Evolutionary conservation across 2,329 filamentous ascomycete genomes (phyloP).

Genomic region (Paraphaeosphaeria minitans): DNA sequence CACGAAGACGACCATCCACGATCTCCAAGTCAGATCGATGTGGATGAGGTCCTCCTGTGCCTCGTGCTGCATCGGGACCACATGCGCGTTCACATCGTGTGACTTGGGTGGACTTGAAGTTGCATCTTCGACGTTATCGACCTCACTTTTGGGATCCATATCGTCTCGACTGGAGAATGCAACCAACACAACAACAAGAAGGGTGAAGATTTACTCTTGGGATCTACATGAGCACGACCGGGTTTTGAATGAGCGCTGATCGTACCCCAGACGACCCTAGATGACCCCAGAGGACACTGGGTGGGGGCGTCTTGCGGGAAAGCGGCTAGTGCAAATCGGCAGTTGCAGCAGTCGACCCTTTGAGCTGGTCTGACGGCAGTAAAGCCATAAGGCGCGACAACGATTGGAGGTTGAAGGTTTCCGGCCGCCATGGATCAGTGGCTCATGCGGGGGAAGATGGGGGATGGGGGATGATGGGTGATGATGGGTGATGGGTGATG

Average conservation of each 20-base stretch:
- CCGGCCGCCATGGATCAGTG: slow-evolving; percentile 2
- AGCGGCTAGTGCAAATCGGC: slow-evolving; percentile 5
- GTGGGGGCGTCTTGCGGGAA: neutral
- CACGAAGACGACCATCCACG: slow-evolving; percentile 58
- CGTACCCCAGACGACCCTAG: neutral
- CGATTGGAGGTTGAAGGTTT: neutral
- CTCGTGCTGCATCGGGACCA: slow-evolving; percentile 37
- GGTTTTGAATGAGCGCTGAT: neutral
- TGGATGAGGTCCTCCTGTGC: slow-evolving; percentile 42
- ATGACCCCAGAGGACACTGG: neutral
- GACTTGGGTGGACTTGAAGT: slow-evolving; percentile 12
- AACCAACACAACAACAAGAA: neutral
- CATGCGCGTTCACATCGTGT: slow-evolving; percentile 17
- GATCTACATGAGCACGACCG: neutral
- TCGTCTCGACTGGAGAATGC: slow-evolving; percentile 7
- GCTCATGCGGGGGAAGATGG: slow-evolving; percentile 2
- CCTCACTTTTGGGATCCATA: slow-evolving; percentile 30
- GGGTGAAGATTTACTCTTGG: neutral
- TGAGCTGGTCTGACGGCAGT: neutral
- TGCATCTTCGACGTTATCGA: slow-evolving; percentile 21
- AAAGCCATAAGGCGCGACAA: neutral
- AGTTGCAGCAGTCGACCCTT: neutral
- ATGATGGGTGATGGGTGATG: neutral
- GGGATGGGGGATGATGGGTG: neutral
- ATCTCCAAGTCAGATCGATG: slow-evolving; percentile 60